phyloP scores from a whole-genome alignment of 2,329 filamentous ascomycete genomes.

The Colletotrichum tabaci region DNA sequence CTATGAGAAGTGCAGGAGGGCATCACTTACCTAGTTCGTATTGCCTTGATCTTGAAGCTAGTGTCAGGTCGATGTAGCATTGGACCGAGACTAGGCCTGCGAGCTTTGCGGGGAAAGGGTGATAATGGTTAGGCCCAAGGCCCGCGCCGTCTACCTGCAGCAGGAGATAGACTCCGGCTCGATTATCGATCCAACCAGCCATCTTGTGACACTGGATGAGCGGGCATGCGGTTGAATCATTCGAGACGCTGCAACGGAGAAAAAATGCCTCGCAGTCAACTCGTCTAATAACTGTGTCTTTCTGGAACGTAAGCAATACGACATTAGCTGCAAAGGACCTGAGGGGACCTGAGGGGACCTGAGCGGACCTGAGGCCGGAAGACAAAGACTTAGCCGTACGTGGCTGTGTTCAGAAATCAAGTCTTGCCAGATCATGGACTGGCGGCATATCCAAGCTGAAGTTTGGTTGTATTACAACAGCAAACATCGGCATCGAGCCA shows the following conservation, averaged over 20 bases:
- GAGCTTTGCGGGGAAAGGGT: background rate
- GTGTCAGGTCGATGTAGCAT: background rate
- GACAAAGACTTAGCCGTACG: background rate
- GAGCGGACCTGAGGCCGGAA: no score
- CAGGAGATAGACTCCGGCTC: background rate
- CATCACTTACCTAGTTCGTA: background rate
- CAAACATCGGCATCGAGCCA: no score
- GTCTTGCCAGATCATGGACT: no score
- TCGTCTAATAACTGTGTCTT: background rate
- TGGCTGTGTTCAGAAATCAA: background rate
- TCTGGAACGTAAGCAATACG: background rate
- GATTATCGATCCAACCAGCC: background rate
- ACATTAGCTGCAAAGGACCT: background rate
- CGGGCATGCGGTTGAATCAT: background rate
- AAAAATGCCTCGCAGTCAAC: background rate
- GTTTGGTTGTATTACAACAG: background rate
- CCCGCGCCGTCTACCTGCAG: background rate
- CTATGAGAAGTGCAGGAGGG: background rate
- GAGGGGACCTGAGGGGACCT: no score
- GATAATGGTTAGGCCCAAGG: background rate
- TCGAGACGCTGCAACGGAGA: background rate
- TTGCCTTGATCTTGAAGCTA: background rate
- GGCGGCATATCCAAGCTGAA: background rate
- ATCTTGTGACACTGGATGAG: background rate
- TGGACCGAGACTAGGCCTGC: background rate